Evolutionary conservation across 2,329 filamentous ascomycete species (phyloP).

Genomic region (Lasiodiplodia sp.): DNA sequence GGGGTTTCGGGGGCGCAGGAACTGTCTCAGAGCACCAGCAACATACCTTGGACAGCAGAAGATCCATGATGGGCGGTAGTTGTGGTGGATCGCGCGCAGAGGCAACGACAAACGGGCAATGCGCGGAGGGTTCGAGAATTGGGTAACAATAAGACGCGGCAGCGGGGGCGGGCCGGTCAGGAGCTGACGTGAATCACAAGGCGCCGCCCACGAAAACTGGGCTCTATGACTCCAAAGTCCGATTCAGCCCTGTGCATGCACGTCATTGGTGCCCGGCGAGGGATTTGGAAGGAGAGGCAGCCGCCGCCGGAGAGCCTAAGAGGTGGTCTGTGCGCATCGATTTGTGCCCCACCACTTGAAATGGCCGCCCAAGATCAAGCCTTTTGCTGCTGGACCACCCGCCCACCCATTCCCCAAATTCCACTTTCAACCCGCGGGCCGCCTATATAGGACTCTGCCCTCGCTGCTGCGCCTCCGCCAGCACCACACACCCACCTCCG

Average conservation of each 20-base stretch:
- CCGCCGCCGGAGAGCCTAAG: not conserved
- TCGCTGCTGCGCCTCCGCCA: conserved; percentile 10
- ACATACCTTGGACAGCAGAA: conserved; percentile 65
- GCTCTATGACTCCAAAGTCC: not conserved
- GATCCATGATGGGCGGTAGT: conserved; percentile 70
- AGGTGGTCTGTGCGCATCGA: conserved; percentile 5
- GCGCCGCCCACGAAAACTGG: not conserved
- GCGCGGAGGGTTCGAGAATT: conserved; percentile 32
- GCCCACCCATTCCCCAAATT: not conserved
- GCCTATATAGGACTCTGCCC: conserved; percentile 3
- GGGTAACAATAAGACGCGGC: conserved; percentile 30
- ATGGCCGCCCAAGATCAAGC: conserved; percentile 26
- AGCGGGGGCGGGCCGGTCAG: conserved; percentile 28
- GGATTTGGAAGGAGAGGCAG: not conserved
- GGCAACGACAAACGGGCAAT: conserved; percentile 28
- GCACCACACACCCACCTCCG: not conserved
- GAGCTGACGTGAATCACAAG: not conserved
- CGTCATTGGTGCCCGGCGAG: conserved; percentile 28
- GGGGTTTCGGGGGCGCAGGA: not conserved
- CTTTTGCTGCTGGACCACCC: conserved; percentile 14
- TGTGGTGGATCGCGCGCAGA: not conserved
- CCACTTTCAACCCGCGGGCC: not conserved
- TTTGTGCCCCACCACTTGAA: conserved; percentile 26
- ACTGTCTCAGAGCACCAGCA: not conserved
- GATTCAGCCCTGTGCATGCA: conserved; percentile 8